phyloP scores from a whole-genome alignment of 768 basidiomycete genomes.

The Russula sp. region DNA sequence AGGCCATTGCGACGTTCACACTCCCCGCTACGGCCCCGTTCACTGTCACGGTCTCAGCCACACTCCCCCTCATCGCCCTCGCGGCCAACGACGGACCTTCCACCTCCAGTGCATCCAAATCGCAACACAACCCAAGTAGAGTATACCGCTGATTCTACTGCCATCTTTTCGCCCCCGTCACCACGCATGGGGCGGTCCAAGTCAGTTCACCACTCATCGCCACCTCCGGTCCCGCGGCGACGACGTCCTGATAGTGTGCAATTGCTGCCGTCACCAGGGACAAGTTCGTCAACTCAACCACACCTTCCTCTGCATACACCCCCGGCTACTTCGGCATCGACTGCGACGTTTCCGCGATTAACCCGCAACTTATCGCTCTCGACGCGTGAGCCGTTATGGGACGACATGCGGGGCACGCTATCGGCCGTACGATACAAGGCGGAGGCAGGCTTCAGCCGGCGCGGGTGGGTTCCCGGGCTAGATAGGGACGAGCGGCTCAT shows the following conservation, averaged over 20 bases:
- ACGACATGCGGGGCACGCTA: slow-evolving; percentile 28
- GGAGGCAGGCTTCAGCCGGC: slow-evolving; percentile 56
- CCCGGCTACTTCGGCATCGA: slow-evolving; percentile 9
- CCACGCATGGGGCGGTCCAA: slow-evolving; percentile 47
- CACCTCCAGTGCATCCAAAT: slow-evolving; percentile 51
- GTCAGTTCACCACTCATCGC: slow-evolving; percentile 45
- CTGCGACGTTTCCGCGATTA: slow-evolving; percentile 25
- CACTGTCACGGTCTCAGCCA: background rate
- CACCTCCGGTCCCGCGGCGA: slow-evolving; percentile 36
- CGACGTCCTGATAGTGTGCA: slow-evolving; percentile 64
- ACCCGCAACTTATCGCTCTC: slow-evolving; percentile 39
- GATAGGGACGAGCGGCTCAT: slow-evolving; percentile 37
- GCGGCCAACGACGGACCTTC: slow-evolving; percentile 31
- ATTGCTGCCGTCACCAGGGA: slow-evolving; percentile 26
- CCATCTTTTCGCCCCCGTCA: slow-evolving; percentile 25
- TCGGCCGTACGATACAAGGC: slow-evolving; percentile 59
- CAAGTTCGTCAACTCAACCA: background rate
- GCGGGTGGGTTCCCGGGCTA: slow-evolving; percentile 47
- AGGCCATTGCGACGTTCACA: background rate
- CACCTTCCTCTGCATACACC: slow-evolving; percentile 16
- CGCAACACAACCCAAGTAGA: slow-evolving; percentile 33
- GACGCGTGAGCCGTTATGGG: slow-evolving; percentile 35
- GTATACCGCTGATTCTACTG: slow-evolving; percentile 10
- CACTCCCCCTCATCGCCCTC: slow-evolving; percentile 33
- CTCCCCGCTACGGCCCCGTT: slow-evolving; percentile 10